Evolutionary conservation across 345 rosid genomes (phyloP).

Genomic region (Brassica rapa): DNA sequence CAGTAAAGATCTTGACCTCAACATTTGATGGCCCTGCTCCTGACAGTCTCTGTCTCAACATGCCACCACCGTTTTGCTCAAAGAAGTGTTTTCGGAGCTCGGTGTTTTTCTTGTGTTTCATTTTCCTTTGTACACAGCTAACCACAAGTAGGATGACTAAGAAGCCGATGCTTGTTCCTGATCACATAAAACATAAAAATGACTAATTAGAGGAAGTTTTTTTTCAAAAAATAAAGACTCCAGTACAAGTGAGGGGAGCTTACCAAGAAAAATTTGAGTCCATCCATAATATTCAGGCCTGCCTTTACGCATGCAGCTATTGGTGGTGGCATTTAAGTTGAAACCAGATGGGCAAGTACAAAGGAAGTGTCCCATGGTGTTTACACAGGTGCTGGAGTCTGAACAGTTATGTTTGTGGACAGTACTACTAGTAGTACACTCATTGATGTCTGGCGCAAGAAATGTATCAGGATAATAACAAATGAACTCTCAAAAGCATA

Average conservation of each 20-base stretch:
- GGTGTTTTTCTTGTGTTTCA: not conserved
- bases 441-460: not conserved
- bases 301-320: not conserved
- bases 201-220: not conserved
- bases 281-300: conserved; percentile 14
- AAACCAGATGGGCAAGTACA: conserved; percentile 39
- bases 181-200: conserved; percentile 1
- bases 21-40: not conserved
- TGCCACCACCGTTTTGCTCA: not conserved
- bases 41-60: not conserved
- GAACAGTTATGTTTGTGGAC: conserved; percentile 8
- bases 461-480: not conserved
- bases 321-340: not conserved
- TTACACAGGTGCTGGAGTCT: not conserved
- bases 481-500: not conserved
- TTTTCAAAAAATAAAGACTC: not conserved
- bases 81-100: not conserved
- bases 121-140: not conserved
- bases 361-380: conserved; percentile 24
- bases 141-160: conserved; percentile 4
- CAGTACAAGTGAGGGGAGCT: not conserved
- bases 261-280: conserved; percentile 14
- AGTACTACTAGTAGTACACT: conserved; percentile 1
- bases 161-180: conserved; percentile 17
- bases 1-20: not conserved